Evolutionary conservation across 176 grass and related monocot genomes (phyloP).

Genomic region (Avena insularis): DNA sequence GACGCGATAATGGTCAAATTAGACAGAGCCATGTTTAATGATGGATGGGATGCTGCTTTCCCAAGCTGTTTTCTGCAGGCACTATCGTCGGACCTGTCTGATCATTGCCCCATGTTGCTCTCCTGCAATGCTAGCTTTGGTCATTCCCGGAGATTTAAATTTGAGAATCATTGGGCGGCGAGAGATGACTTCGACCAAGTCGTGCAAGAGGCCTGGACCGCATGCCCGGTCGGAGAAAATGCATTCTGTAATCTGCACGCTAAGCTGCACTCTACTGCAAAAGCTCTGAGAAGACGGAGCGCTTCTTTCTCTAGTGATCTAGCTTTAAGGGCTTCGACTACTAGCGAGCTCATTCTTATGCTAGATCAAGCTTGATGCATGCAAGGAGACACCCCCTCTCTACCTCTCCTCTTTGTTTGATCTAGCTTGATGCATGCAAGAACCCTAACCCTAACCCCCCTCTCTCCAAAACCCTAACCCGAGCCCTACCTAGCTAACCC

Average conservation of each 20-base stretch:
- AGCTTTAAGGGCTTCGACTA: not conserved
- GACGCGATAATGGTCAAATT: too few relatives aligned
- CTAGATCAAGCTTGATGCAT: not conserved
- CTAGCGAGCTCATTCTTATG: not conserved
- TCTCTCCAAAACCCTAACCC: too few relatives aligned
- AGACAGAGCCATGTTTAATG: too few relatives aligned
- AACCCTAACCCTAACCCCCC: too few relatives aligned
- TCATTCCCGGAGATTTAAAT: not conserved
- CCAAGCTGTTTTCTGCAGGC: too few relatives aligned
- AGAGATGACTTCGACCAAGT: accelerated
- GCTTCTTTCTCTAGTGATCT: not conserved
- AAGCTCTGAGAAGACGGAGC: not conserved
- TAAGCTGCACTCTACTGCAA: accelerated
- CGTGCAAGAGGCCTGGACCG: accelerated
- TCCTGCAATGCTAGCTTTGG: not conserved
- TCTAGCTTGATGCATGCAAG: too few relatives aligned
- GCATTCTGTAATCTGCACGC: not conserved
- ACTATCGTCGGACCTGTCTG: too few relatives aligned
- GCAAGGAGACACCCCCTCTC: too few relatives aligned
- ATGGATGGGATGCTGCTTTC: too few relatives aligned
- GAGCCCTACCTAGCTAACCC: too few relatives aligned
- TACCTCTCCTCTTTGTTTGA: too few relatives aligned
- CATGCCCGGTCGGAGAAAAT: not conserved
- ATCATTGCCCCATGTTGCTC: not conserved
- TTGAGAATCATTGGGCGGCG: not conserved